Evolutionary conservation across 73 alveolate genomes (phyloP), one percentile per base, ranked within the genome.

Genomic region (Paramecium sonneborni): DNA sequence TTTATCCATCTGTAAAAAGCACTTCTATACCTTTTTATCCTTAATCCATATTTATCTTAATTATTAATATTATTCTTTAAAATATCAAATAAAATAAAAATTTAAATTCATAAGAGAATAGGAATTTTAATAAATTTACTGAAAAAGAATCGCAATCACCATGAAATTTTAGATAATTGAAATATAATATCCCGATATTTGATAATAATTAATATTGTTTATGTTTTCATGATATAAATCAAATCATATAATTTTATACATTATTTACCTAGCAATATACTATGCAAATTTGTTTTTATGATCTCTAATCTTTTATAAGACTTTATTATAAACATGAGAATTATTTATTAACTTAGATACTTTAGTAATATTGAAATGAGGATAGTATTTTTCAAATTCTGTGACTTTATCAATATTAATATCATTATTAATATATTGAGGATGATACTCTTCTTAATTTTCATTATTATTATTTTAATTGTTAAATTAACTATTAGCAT

Each of bases 321-420:
- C 57, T 72, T 38, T 72, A 6, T 23, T 6, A n/a, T 72, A 72
- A 41, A 72, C 20, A 72, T 72, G 21, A 10, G 18, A 72, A 7
- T 72, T 72, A 34, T 72, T 72, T 1, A 72, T 35, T 72, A 72
- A 72, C 26, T 72, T 72, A 37, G 58, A 14, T 3, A 72, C 57
- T 18, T 72, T 72, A 12, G 86, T 34, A 12, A 72, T 72, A 20
- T 72, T 72, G 34, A 34, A 72, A 72, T 72, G 57, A 72, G 86
- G 86, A 35, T 72, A 72, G 26, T 72, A 72, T 28, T 35, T 30
- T 72, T 72, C 86, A 72, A 28, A 72, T 35, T 32, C 67, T 34
- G 10, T 5, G 4, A 72, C 86, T 38, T 41, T 72, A n/a, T 72
- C 86, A 0, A 72, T 37, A 8, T 21, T 35, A 7, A 35, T 1